Evolutionary conservation across 2,329 filamentous ascomycete species (phyloP).

Genomic region (Phyllosticta paracitricarpa): DNA sequence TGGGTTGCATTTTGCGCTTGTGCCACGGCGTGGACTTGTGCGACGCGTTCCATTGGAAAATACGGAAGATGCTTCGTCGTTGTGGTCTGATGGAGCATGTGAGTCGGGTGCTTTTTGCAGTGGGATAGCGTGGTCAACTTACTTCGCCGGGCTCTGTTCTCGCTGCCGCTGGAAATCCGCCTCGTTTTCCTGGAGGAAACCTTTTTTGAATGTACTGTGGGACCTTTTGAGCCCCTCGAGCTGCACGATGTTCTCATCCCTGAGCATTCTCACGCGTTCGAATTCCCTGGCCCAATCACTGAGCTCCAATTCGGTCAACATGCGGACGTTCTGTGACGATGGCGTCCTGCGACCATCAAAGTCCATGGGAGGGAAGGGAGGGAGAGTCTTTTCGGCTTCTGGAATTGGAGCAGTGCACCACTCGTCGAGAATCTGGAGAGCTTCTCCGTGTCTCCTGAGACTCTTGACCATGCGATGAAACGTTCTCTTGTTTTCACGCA

Average conservation of each 20-base stretch:
- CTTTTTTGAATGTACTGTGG: conserved; percentile 21
- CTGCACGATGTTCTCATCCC: conserved; percentile 24
- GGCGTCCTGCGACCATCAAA: neutral
- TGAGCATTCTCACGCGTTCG: conserved; percentile 24
- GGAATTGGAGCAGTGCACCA: neutral
- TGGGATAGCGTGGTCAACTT: neutral
- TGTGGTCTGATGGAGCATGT: neutral
- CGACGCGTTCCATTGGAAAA: conserved; percentile 9
- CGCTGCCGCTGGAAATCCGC: conserved; percentile 22
- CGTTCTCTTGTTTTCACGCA: conserved; percentile 16
- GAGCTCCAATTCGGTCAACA: conserved; percentile 13
- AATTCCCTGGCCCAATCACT: conserved; percentile 24
- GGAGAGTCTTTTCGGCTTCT: conserved; percentile 1
- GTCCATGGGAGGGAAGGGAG: neutral
- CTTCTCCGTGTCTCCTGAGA: neutral
- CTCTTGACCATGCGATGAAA: neutral
- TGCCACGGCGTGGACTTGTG: conserved; percentile 3
- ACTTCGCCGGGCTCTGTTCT: conserved; percentile 1
- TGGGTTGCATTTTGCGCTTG: conserved; percentile 1
- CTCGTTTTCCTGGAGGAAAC: conserved; percentile 22
- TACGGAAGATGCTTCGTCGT: conserved; percentile 6
- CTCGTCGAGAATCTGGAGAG: neutral
- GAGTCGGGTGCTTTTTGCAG: neutral
- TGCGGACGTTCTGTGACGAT: neutral
- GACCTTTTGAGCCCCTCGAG: conserved; percentile 24